Evolutionary conservation across 192 early-diverging fungal genomes (phyloP).

Genomic region (Backusella westeae): DNA sequence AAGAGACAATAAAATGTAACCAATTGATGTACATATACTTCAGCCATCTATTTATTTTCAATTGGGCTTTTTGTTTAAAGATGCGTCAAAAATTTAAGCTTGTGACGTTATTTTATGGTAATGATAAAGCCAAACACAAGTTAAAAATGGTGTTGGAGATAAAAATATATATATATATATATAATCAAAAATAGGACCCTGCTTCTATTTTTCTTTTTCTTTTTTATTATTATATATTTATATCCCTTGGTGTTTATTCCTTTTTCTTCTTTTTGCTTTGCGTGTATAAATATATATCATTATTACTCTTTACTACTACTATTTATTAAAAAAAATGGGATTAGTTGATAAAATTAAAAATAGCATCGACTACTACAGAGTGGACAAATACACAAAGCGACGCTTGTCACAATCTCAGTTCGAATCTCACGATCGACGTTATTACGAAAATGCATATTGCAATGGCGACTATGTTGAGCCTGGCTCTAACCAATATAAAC

Average conservation of each 20-base stretch:
- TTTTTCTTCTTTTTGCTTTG: neutral
- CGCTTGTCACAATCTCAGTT: conserved; percentile 30
- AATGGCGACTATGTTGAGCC: conserved; percentile 27
- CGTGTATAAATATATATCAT: neutral
- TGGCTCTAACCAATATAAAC: neutral
- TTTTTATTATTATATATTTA: neutral
- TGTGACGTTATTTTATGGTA: too few relatives aligned
- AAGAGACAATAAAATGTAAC: too few relatives aligned
- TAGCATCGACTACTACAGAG: conserved; percentile 13
- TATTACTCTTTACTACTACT: neutral
- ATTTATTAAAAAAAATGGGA: conserved; percentile 32
- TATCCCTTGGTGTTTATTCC: neutral
- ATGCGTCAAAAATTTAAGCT: too few relatives aligned
- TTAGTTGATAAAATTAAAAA: conserved; percentile 19
- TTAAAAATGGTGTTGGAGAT: neutral
- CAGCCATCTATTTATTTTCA: too few relatives aligned
- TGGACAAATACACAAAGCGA: conserved; percentile 36
- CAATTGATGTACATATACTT: too few relatives aligned
- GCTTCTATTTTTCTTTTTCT: neutral
- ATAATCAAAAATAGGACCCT: neutral
- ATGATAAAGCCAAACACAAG: too few relatives aligned
- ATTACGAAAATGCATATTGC: conserved; percentile 24
- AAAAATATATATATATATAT: neutral
- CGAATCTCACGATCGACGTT: conserved; percentile 18
- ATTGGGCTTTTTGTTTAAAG: too few relatives aligned